A percentile compares a stretch with the other conserved stretches of the same genome.
phyloP scores from a whole-genome alignment of 2,329 filamentous ascomycete species.

The Aspergillus sergii region DNA sequence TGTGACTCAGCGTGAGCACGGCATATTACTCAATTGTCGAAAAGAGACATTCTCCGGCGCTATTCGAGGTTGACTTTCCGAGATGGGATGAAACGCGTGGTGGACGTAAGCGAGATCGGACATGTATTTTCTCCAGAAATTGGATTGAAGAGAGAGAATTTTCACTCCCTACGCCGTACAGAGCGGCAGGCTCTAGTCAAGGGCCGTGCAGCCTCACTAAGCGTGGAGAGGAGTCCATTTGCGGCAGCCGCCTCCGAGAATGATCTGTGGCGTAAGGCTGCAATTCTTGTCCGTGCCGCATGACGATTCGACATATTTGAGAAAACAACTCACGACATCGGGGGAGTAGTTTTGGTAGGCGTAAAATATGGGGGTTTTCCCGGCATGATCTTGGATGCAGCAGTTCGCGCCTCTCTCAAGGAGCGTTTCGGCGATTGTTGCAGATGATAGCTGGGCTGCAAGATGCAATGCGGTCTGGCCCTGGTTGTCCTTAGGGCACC shows the following conservation, averaged over 20 bases:
- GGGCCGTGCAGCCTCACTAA: background rate
- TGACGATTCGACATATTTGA: background rate
- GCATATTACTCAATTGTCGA: background rate
- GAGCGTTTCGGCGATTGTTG: background rate
- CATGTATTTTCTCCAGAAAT: background rate
- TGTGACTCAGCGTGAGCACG: background rate
- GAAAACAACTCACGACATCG: background rate
- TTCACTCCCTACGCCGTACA: background rate
- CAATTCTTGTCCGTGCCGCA: background rate
- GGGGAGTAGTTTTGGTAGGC: background rate
- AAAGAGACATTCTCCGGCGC: background rate
- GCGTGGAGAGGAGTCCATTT: background rate
- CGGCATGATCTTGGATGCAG: background rate
- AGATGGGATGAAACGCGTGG: background rate
- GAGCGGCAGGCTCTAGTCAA: background rate
- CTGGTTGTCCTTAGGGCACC: background rate
- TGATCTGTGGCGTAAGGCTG: background rate
- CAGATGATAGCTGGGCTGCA: background rate
- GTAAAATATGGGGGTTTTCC: background rate
- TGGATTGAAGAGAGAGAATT: background rate
- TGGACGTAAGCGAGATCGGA: background rate
- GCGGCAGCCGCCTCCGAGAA: background rate
- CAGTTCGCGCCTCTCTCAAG: background rate
- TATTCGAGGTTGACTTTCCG: background rate
- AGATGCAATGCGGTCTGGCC: background rate